These are phyloP conservation scores for Teratosphaeria zuluensis DNA, from an alignment of 2,329 filamentous ascomycete genomes.

Conservation along the genomic window DNA sequence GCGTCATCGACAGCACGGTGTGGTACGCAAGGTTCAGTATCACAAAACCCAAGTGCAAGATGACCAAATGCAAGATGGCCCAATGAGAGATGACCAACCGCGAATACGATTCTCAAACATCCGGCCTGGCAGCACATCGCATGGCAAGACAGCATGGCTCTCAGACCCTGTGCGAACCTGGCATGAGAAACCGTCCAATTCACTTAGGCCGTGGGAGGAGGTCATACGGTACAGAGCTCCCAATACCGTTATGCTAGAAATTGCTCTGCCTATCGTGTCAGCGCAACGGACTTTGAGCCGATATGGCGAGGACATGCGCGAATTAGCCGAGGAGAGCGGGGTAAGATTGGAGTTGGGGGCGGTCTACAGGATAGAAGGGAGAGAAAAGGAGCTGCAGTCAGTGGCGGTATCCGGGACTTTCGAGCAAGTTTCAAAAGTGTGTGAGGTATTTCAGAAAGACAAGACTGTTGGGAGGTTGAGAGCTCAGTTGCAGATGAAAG, in stretches of 20 bases:
- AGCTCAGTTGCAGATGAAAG: neutral
- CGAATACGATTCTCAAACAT: neutral
- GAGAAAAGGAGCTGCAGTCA: slow-evolving; percentile 2
- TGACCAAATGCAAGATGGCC: neutral
- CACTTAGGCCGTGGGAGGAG: slow-evolving; percentile 7
- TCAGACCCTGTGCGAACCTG: slow-evolving; percentile 2
- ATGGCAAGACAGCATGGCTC: neutral
- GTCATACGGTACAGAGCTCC: slow-evolving; percentile 12
- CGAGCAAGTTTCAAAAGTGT: slow-evolving; percentile 4
- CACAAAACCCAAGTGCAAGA: neutral
- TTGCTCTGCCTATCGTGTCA: slow-evolving; percentile 3
- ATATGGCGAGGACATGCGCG: slow-evolving; percentile 2
- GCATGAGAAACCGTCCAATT: slow-evolving; percentile 8
- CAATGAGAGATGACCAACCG: neutral
- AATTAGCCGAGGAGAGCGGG: slow-evolving; percentile 1
- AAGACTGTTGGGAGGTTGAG: neutral
- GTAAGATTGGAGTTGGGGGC: slow-evolving; percentile 8
- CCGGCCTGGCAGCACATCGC: neutral
- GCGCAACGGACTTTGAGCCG: neutral
- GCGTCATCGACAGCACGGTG: too few relatives aligned
- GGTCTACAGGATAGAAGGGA: neutral
- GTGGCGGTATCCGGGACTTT: slow-evolving; percentile 11
- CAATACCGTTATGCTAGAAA: slow-evolving; percentile 10
- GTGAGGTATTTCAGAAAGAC: neutral
- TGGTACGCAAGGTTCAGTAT: too few relatives aligned